A percentile compares a stretch with the other conserved stretches of the same genome.
Conservation (phyloP, 2,329 filamentous ascomycete species). For the Albophoma yamanashiensis region DNA sequence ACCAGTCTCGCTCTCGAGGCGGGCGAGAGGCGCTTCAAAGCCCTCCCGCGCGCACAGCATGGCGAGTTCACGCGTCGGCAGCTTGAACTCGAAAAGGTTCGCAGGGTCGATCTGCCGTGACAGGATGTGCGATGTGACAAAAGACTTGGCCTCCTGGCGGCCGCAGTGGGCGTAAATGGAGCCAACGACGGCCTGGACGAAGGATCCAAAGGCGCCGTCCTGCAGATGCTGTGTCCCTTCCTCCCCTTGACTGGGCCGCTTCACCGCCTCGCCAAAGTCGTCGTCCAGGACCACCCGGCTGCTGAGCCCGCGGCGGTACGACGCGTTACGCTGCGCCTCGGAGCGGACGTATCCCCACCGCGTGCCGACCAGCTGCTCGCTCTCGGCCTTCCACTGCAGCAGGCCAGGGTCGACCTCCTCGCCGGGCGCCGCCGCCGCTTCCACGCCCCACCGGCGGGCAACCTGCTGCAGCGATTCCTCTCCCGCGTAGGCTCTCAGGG, state of each 20-base stretch:
- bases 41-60: constrained; percentile 79
- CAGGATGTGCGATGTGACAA: constrained; percentile 77
- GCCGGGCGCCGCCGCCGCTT: constrained; percentile 75
- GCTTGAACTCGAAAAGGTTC: constrained; percentile 71
- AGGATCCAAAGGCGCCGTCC: constrained; percentile 59
- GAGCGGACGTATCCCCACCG: constrained; percentile 41
- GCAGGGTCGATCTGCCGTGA: constrained; percentile 67
- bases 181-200: constrained; percentile 76
- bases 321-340: constrained; percentile 33
- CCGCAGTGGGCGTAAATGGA: constrained; percentile 81
- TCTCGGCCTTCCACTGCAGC: constrained; percentile 61
- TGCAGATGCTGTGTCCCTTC: constrained; percentile 56
- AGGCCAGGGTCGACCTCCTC: constrained; percentile 86
- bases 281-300: constrained; percentile 74
- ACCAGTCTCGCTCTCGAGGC: constrained; percentile 85
- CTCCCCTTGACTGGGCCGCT: constrained; percentile 11
- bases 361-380: constrained; percentile 32
- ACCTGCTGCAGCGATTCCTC: constrained; percentile 62
- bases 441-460: constrained; percentile 82
- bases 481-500: constrained; percentile 76
- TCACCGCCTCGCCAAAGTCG: constrained; percentile 61
- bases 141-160: constrained; percentile 64
- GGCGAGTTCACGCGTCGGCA: constrained; percentile 74
- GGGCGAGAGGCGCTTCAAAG: constrained; percentile 78
- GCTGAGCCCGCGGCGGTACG: constrained; percentile 56